Percentiles rank a stretch among this genome's conserved stretches.
Conservation (phyloP, 495 filamentous ascomycete genomes). For the Podospora appendiculata region DNA sequence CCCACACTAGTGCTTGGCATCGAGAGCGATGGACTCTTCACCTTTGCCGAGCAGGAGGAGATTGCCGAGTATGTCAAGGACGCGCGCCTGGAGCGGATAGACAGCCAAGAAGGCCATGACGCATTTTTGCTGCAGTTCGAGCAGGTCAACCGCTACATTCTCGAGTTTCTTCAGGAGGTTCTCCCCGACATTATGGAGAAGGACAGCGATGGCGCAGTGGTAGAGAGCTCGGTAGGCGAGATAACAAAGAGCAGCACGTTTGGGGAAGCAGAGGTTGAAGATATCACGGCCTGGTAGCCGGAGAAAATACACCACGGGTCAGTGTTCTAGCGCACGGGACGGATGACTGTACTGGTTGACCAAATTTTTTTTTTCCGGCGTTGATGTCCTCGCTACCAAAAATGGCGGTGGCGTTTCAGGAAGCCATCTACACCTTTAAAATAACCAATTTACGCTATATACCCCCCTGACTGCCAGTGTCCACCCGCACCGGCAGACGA, state of each 20-base stretch:
- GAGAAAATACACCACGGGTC: not conserved
- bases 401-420: too few relatives aligned
- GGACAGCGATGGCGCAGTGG: conserved; percentile 40
- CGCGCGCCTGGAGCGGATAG: conserved; percentile 72
- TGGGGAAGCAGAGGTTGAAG: conserved; percentile 91
- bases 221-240: conserved; percentile 36
- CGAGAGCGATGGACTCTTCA: conserved; percentile 90
- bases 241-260: conserved; percentile 78
- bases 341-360: too few relatives aligned
- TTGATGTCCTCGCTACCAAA: too few relatives aligned
- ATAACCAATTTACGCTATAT: too few relatives aligned
- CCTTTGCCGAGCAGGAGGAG: conserved; percentile 91
- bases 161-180: conserved; percentile 75
- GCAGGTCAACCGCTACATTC: conserved; percentile 83
- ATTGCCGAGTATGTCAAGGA: conserved; percentile 76
- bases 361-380: too few relatives aligned
- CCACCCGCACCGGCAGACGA: too few relatives aligned
- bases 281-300: conserved; percentile 88
- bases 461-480: too few relatives aligned
- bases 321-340: too few relatives aligned
- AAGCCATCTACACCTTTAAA: too few relatives aligned
- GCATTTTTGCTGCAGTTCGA: conserved; percentile 95
- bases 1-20: conserved; percentile 87
- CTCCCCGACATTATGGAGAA: conserved; percentile 79
- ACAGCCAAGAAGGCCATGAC: conserved; percentile 91